A percentile compares a stretch with the other conserved stretches of the same genome.
These are phyloP conservation scores for Fusarium devonianum DNA, from an alignment of 2,329 filamentous ascomycete species.

Conservation along the genomic window DNA sequence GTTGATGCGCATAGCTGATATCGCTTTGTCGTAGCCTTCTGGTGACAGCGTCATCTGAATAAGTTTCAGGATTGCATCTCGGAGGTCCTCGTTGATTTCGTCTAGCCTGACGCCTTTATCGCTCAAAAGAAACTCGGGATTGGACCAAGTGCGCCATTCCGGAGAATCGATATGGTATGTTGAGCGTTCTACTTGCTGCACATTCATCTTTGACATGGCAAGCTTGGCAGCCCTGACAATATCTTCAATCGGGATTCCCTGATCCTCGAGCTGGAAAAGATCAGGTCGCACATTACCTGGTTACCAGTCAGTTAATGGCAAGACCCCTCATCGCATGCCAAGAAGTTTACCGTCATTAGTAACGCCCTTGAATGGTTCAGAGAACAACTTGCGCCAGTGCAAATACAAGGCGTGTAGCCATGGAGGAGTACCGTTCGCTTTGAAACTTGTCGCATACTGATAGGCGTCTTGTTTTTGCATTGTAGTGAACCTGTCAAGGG, in stretches of 20 bases:
- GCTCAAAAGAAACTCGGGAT: conserved; percentile 75
- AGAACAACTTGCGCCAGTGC: conserved; percentile 64
- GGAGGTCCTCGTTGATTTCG: conserved; percentile 55
- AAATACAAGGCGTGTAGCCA: conserved; percentile 70
- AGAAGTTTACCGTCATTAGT: conserved; percentile 68
- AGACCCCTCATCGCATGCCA: not conserved
- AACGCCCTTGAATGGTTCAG: conserved; percentile 75
- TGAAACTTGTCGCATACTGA: conserved; percentile 68
- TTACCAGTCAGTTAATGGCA: conserved; percentile 2
- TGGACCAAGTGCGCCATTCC: conserved; percentile 75
- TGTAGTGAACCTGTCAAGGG: conserved; percentile 65
- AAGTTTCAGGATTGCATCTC: conserved; percentile 61
- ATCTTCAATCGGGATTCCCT: conserved; percentile 64
- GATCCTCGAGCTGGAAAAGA: conserved; percentile 68
- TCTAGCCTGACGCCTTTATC: conserved; percentile 76
- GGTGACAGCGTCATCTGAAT: conserved; percentile 67
- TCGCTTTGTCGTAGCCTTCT: conserved; percentile 75
- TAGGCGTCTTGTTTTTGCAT: conserved; percentile 69
- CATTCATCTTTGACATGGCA: conserved; percentile 56
- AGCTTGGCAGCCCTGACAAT: conserved; percentile 62
- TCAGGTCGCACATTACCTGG: conserved; percentile 58
- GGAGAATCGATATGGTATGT: conserved; percentile 71
- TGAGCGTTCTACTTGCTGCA: conserved; percentile 54
- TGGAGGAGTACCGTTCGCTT: conserved; percentile 64
- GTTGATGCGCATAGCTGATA: conserved; percentile 76